Evolutionary conservation across 371 early-diverging fungal species (phyloP), one percentile per base, ranked within the genome.

Genomic region (Lichtheimia corymbifera): DNA sequence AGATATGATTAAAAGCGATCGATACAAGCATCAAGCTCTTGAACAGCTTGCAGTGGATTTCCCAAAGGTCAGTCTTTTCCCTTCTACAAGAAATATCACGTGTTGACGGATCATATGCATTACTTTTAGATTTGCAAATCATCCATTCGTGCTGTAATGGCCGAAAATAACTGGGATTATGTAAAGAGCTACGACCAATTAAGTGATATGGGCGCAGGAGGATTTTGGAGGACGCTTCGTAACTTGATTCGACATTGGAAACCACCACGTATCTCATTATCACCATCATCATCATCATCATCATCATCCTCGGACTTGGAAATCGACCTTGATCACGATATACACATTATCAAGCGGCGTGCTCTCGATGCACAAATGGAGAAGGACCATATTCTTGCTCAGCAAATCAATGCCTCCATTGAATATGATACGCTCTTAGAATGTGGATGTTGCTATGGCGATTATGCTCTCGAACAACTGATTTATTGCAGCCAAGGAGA

Each of bases 101-200:
- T 55, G n/a, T 45, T 17, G 35, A 17, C n/a, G 14, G 3, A 40
- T 22, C 43, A 50, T 18, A 15, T 54, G 44, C n/a, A 18, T 45
- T 27, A 40, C 2, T 30, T 68, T n/a, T 47, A 73, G 74, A 65
- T 77, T 12, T 83, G 82, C 76, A 80, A 73, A 59, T 82, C 84
- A 4, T 77, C 84, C 11, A 74, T 86, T 49, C 65, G 72, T 64
- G 84, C 84, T 2, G 79, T 84, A 11, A 54, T 86, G 49, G 83
- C 84, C 13, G 86, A 86, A 44, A 79, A 82, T 63, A 78, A 82
- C 52, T 77, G 73, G 75, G 82, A 83, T 56, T 86, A 78, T 59
- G 3, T 75, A 9, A 60, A 68, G 14, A 78, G 77, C 15, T 66
- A 68, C 58, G 68, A 71, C 20, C 74, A 73, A 24, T 55, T 86